Evolutionary conservation across 2,329 filamentous ascomycete genomes (phyloP).

Genomic region (Hypoxylon sp.): DNA sequence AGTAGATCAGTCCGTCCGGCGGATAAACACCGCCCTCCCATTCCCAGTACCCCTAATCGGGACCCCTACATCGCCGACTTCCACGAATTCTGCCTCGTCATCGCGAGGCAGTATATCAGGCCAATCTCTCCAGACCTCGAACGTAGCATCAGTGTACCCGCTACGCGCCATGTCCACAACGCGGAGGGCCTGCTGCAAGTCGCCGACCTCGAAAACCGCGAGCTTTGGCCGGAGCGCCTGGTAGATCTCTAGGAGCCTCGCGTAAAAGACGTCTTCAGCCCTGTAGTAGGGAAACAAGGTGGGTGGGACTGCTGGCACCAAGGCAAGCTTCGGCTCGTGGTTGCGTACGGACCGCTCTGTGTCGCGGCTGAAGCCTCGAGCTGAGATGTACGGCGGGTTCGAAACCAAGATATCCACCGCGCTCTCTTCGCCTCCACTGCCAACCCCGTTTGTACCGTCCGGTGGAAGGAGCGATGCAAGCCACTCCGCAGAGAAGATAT

Average conservation of each 20-base stretch:
- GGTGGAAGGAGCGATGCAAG: slow-evolving; percentile 47
- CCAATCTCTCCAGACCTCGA: slow-evolving; percentile 81
- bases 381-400: slow-evolving; percentile 93
- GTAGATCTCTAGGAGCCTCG: slow-evolving; percentile 70
- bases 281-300: slow-evolving; percentile 18
- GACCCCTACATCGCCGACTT: slow-evolving; percentile 50
- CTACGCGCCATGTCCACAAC: slow-evolving; percentile 66
- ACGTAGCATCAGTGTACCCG: slow-evolving; percentile 50
- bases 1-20: slow-evolving; percentile 4
- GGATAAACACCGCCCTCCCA: slow-evolving; percentile 60
- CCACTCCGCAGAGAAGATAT: slow-evolving; percentile 62
- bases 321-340: slow-evolving; percentile 83
- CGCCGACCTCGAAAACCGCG: slow-evolving; percentile 78
- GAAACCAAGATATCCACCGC: slow-evolving; percentile 77
- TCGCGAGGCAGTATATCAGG: slow-evolving; percentile 59
- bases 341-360: slow-evolving; percentile 81
- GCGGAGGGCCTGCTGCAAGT: slow-evolving; percentile 73
- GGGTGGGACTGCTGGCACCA: slow-evolving; percentile 67
- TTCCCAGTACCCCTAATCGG: slow-evolving; percentile 61
- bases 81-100: slow-evolving; percentile 45
- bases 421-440: neutral
- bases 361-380: slow-evolving; percentile 68
- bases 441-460: neutral
- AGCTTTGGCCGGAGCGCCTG: slow-evolving; percentile 62
- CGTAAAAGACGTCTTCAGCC: slow-evolving; percentile 74